Evolutionary conservation across 2,329 filamentous ascomycete genomes (phyloP), one percentile per base, ranked within the genome.

Genomic region (Clonostachys byssicola): DNA sequence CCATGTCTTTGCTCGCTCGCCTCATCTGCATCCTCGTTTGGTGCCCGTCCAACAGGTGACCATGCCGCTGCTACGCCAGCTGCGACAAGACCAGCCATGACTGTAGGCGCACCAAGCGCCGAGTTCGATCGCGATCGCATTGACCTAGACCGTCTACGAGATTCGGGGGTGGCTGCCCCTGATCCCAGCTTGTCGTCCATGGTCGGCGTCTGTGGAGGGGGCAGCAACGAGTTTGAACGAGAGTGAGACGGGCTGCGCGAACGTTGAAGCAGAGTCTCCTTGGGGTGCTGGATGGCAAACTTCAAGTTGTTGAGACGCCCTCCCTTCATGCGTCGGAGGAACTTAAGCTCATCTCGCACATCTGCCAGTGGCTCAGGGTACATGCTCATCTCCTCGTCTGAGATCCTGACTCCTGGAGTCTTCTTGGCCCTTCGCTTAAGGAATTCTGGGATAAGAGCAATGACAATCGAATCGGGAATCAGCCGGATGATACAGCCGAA

Each of bases 41-140:
- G 42, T 8, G 20, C 56, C 40, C 79, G 70, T 50, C 85, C 83
- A 47, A 83, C 78, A 1, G 88, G 88, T 43, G 86, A 88, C 87
- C 87, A 92, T 33, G 85, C 86, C 13, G 83, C 86, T 34, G 83
- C 87, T 34, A 92, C 80, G 58, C 85, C 86, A 40, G 86, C 88
- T 9, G 87, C 88, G 44, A 92, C 81, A 49, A 92, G 85, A 51
- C 88, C 88, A n/a, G 88, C 86, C 88, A 91, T 91, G 51, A 90
- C 87, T 8, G 85, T 83, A 2, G 86, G 84, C 3, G 87, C 85
- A 12, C 84, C 87, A 12, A 92, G 74, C 2, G 86, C 86, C 30
- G 86, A 90, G 63, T 85, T 85, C 39, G 78, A 81, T 48, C 83
- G 71, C 47, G 82, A 83, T 50, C 83, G 74, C 56, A 73, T 86